Percentiles rank a stretch among this genome's conserved stretches.
Conservation (phyloP, 805 yeast species). For the Candida boidinii region DNA sequence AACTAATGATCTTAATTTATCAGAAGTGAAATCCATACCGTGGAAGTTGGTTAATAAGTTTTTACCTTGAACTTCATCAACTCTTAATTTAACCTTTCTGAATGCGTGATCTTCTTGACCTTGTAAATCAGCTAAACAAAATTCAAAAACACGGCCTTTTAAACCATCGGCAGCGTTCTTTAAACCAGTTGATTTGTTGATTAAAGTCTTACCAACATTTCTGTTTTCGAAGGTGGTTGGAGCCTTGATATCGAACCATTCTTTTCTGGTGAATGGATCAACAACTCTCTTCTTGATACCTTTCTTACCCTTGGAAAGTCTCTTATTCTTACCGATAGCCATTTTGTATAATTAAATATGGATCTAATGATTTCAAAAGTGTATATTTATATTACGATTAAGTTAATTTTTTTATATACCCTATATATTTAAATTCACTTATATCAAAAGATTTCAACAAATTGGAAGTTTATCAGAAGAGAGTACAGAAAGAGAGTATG, state of each 20-base stretch:
- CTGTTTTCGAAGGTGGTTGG: constrained; percentile 98
- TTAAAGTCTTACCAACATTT: constrained; percentile 96
- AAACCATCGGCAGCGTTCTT: constrained; percentile 96
- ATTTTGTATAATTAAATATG: constrained; percentile 29
- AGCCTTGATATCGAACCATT: constrained; percentile 98
- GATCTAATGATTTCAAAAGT: no score
- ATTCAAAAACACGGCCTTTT: constrained; percentile 96
- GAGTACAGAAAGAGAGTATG: no score
- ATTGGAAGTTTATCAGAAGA: no score
- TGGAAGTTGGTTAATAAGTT: constrained; percentile 99
- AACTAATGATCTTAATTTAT: constrained; percentile 94
- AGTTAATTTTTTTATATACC: no score
- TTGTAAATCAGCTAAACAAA: constrained; percentile 93
- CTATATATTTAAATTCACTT: no score
- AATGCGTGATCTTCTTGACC: constrained; percentile 98
- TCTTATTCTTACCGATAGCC: constrained; percentile 64
- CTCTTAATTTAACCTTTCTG: constrained; percentile 96
- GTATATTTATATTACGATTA: no score
- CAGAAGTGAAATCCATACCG: constrained; percentile 97
- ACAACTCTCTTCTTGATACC: constrained; percentile 99
- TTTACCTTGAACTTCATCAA: constrained; percentile 98
- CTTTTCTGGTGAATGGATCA: constrained; percentile 99
- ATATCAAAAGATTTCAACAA: no score
- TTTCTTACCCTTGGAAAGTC: constrained; percentile 85
- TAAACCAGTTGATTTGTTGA: constrained; percentile 97